Conservation (phyloP, 371 early-diverging fungal genomes). For the Lichtheimia hyalospora region DNA sequence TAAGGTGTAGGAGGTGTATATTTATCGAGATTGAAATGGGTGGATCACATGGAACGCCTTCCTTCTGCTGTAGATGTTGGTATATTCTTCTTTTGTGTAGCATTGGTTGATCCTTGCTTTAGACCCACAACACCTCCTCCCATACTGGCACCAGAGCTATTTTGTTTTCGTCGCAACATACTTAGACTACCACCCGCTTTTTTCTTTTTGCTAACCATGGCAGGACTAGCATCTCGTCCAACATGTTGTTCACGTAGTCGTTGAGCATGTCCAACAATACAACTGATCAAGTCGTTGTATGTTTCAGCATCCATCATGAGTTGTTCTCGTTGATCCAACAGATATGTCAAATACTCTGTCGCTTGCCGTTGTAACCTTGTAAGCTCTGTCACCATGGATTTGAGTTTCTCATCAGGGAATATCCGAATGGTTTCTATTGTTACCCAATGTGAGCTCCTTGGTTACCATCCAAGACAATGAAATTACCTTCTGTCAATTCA, state of each 20-base stretch:
- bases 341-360: slow-evolving; percentile 61
- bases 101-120: slow-evolving; percentile 18
- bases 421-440: slow-evolving; percentile 57
- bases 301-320: slow-evolving; percentile 87
- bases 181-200: slow-evolving; percentile 27
- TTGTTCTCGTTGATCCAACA: slow-evolving; percentile 82
- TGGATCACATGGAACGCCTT: slow-evolving; percentile 23
- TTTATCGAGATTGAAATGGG: background rate
- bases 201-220: slow-evolving; percentile 50
- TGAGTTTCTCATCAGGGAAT: slow-evolving; percentile 58
- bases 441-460: background rate
- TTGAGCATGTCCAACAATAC: slow-evolving; percentile 72
- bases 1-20: background rate
- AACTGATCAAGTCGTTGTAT: slow-evolving; percentile 84
- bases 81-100: slow-evolving; percentile 17
- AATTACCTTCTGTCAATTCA: slow-evolving; percentile 51
- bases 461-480: background rate
- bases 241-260: slow-evolving; percentile 48
- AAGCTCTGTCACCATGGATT: slow-evolving; percentile 53
- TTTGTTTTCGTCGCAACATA: slow-evolving; percentile 34
- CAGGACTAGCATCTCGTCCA: slow-evolving; percentile 48
- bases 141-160: slow-evolving; percentile 36
- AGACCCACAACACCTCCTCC: slow-evolving; percentile 53
- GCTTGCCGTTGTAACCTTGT: slow-evolving; percentile 60
- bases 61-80: slow-evolving; percentile 15